A percentile compares a stretch with the other conserved stretches of the same genome.
These are phyloP conservation scores for Ajuga chamaepitys DNA, from an alignment of 257 asterid species.

Conservation along the genomic window DNA sequence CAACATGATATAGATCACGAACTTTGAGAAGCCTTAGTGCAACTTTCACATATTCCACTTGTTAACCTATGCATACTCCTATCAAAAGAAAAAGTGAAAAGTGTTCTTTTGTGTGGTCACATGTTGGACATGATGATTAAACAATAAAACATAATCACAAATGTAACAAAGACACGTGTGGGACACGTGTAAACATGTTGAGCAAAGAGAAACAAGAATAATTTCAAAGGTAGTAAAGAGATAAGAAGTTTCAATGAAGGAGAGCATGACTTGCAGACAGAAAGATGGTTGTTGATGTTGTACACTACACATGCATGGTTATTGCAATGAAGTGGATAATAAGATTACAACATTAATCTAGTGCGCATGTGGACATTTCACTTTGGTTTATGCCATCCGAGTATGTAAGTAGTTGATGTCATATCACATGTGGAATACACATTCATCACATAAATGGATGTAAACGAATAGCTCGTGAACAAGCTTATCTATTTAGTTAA, in stretches of 20 bases:
- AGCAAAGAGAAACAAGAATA: not conserved
- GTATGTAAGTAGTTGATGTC: too few relatives aligned
- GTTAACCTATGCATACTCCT: not conserved
- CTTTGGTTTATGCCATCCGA: too few relatives aligned
- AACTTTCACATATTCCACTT: conserved; percentile 3
- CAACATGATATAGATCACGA: not conserved
- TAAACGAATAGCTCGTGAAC: too few relatives aligned
- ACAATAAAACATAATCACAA: not conserved
- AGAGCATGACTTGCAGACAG: not conserved
- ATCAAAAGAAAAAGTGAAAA: too few relatives aligned
- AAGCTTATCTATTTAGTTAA: too few relatives aligned
- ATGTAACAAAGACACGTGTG: not conserved
- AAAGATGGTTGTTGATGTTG: not conserved
- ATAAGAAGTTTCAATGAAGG: too few relatives aligned
- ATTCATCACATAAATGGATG: too few relatives aligned
- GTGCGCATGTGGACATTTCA: too few relatives aligned
- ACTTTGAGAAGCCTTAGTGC: not conserved
- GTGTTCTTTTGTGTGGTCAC: not conserved
- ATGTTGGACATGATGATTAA: not conserved
- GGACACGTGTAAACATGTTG: not conserved
- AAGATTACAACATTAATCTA: too few relatives aligned
- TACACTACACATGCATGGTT: not conserved
- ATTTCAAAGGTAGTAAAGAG: not conserved
- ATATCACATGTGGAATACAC: too few relatives aligned
- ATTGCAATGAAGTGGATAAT: too few relatives aligned